phyloP scores from a whole-genome alignment of 1,284 basidiomycete species.

The Malassezia equina region DNA sequence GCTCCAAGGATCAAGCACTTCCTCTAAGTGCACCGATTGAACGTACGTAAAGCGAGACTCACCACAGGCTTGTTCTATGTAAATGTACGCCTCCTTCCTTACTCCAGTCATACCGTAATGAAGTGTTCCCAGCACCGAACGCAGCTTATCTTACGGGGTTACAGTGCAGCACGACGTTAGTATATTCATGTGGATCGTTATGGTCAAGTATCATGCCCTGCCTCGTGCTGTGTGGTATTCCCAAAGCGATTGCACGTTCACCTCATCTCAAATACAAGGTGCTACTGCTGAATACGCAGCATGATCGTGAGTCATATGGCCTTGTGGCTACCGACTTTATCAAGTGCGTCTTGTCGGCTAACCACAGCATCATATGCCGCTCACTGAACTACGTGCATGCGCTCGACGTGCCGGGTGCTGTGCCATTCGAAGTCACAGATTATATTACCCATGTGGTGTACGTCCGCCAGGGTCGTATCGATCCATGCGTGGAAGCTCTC shows the following conservation, averaged over 20 bases:
- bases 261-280: constrained; percentile 66
- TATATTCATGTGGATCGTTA: constrained; percentile 79
- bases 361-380: constrained; percentile 57
- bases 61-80: constrained; percentile 72
- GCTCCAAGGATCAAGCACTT: constrained; percentile 52
- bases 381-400: constrained; percentile 56
- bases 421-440: constrained; percentile 11
- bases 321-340: constrained; percentile 79
- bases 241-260: constrained; percentile 66
- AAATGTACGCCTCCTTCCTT: constrained; percentile 55
- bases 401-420: not conserved
- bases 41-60: constrained; percentile 5
- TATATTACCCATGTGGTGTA: constrained; percentile 71
- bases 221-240: constrained; percentile 72
- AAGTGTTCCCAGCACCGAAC: constrained; percentile 79
- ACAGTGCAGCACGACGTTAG: constrained; percentile 59
- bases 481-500: constrained; percentile 8
- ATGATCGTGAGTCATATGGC: constrained; percentile 80
- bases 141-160: constrained; percentile 65
- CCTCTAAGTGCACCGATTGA: constrained; percentile 22
- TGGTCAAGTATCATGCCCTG: constrained; percentile 86
- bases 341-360: constrained; percentile 51
- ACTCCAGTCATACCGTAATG: constrained; percentile 48
- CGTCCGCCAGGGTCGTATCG: constrained; percentile 53
- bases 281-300: constrained; percentile 71